Evolutionary conservation across 345 rosid genomes (phyloP), one percentile per base, ranked within the genome.

Genomic region (Carallia brachiata): DNA sequence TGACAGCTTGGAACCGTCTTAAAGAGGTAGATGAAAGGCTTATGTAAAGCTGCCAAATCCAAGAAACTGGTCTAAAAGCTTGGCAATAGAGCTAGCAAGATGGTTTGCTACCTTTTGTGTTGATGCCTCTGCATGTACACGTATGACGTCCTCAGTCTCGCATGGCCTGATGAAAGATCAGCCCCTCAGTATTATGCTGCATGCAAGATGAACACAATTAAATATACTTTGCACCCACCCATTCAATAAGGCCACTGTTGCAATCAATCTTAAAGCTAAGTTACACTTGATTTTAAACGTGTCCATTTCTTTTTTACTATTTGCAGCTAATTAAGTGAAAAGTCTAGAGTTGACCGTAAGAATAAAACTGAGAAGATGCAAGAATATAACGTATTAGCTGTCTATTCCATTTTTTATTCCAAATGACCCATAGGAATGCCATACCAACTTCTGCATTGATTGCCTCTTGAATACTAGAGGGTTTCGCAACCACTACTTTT

Each of bases 81-180:
- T 73, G 39, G 91, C 89, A 19, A 90, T 90, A 63, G 90, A 85
- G 59, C 77, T 72, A 52, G 91, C 97, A 60, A 92, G 86, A 73
- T 81, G 74, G 65, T 90, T 96, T 27, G 91, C 97, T 76, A 74
- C 87, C 72, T 85, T 94, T 73, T 95, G 92, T 1, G 89, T 85
- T 10, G 94, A 82, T 47, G 99, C 97, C 78, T 95, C 99, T 0
- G 99, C 94, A 81, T 95, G 92, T 15, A 90, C 97, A 27, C 94
- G 92, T 66, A 90, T 70, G 17, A 92, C 97, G 77, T 95, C 99
- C 81, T 95, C 98, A 6, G 99, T 95, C 47, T 97, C 96, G 0
- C 97, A 95, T 19, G 96, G 98, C 55, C 99, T 81, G 36, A 95
- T 82, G 75, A 95, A 95, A 57, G 84, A 89, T 68, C 94, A 85